Evolutionary conservation across 352 stramenopile species (phyloP).

Genomic region (Globisporangium ultimum): DNA sequence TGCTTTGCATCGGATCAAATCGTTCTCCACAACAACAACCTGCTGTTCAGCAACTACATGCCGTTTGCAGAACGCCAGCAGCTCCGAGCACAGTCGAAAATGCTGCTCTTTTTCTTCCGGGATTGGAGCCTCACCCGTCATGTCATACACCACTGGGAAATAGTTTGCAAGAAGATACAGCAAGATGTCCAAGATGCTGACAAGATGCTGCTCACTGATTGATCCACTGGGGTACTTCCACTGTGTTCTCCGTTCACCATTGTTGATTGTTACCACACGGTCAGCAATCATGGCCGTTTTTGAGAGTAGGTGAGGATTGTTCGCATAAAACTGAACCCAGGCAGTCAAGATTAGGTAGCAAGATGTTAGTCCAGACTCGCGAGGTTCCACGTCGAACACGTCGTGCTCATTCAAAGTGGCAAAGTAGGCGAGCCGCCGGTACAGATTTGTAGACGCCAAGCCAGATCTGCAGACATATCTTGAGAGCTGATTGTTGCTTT

Average conservation of each 20-base stretch:
- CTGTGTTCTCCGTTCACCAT: background rate
- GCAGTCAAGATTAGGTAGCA: conserved; percentile 22
- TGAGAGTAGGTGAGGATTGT: conserved; percentile 16
- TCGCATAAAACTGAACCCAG: conserved; percentile 30
- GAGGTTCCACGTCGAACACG: conserved; percentile 4
- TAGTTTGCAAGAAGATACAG: conserved; percentile 17
- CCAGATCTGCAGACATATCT: conserved; percentile 2
- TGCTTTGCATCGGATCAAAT: conserved; percentile 16
- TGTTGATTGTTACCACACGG: no score
- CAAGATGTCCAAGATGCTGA: conserved; percentile 12
- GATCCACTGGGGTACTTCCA: background rate
- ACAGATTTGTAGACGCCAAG: background rate
- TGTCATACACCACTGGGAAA: conserved; percentile 12
- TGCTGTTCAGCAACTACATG: conserved; percentile 1
- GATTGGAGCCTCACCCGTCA: background rate
- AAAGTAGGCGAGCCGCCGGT: conserved; percentile 15
- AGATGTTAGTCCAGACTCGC: conserved; percentile 12
- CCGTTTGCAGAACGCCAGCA: conserved; percentile 12
- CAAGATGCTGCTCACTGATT: conserved; percentile 4
- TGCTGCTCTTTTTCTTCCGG: conserved; percentile 8
- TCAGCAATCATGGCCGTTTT: background rate
- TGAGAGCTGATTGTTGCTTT: background rate
- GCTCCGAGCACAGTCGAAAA: conserved; percentile 7
- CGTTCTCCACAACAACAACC: conserved; percentile 8
- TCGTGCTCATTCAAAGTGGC: conserved; percentile 9